Percentiles rank a stretch among this genome's conserved stretches.
Conservation (phyloP, 345 rosid species). For the Gynandropsis gynandra region DNA sequence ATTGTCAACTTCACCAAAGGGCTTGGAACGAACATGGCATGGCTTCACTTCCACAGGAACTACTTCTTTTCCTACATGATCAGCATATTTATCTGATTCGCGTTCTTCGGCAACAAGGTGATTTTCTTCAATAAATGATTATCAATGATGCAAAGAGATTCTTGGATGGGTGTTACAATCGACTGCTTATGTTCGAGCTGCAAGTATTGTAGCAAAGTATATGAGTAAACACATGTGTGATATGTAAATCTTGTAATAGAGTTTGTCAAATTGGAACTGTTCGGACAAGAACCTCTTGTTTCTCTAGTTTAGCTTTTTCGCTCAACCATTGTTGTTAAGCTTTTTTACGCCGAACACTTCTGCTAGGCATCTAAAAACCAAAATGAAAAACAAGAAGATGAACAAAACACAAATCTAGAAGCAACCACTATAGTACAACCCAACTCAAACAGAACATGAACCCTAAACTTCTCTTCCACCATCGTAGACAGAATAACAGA, state of each 20-base stretch:
- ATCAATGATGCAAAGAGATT: conserved; percentile 31
- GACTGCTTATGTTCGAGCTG: conserved; percentile 40
- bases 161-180: conserved; percentile 28
- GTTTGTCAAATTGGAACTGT: too few species aligned
- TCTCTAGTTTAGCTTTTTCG: conserved; percentile 54
- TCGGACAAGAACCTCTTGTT: conserved; percentile 48
- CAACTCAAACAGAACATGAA: conserved; percentile 69
- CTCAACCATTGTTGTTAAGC: conserved; percentile 72
- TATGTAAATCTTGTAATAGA: conserved; percentile 16
- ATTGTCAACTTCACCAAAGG: conserved; percentile 38
- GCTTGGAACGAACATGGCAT: conserved; percentile 85
- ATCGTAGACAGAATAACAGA: conserved; percentile 16
- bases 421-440: conserved; percentile 79
- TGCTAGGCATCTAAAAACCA: conserved; percentile 54
- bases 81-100: conserved; percentile 22
- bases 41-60: conserved; percentile 80
- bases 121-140: conserved; percentile 26
- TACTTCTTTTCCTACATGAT: conserved; percentile 38
- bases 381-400: conserved; percentile 40
- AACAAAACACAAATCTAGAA: too few species aligned
- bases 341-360: conserved; percentile 92
- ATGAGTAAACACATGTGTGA: conserved; percentile 1
- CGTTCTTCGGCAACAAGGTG: conserved; percentile 22
- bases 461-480: conserved; percentile 48
- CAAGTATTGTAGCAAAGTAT: too few species aligned